Percentiles rank a stretch among this genome's conserved stretches.
Evolutionary conservation across 2,329 filamentous ascomycete genomes (phyloP).

Genomic region (Xenoacremonium recifei): DNA sequence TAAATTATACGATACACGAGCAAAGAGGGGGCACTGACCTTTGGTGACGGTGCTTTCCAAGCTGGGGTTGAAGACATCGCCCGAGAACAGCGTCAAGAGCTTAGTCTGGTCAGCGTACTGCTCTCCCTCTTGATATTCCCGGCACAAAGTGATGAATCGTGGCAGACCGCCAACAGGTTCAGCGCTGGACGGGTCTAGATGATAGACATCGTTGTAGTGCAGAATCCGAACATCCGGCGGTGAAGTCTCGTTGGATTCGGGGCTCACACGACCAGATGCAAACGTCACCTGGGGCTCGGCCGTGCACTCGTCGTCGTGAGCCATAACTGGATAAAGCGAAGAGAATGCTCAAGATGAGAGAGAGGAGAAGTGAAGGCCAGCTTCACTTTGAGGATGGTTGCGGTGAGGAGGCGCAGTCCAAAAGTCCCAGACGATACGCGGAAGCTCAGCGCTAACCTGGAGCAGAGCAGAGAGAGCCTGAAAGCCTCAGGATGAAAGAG

Average conservation of each 20-base stretch:
- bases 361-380: too few relatives aligned
- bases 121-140: constrained; percentile 67
- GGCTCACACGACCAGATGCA: constrained; percentile 22
- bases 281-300: constrained; percentile 27
- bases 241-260: constrained; percentile 14
- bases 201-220: constrained; percentile 95
- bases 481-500: too few relatives aligned
- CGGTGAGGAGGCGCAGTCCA: too few relatives aligned
- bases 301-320: constrained; percentile 18
- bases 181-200: constrained; percentile 71
- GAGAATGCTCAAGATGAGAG: too few relatives aligned
- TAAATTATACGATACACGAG: too few relatives aligned
- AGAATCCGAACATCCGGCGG: constrained; percentile 73
- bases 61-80: constrained; percentile 90
- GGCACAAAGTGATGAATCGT: constrained; percentile 75
- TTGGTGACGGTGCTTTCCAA: constrained; percentile 88
- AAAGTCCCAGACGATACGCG: too few relatives aligned
- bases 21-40: too few relatives aligned
- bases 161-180: constrained; percentile 82
- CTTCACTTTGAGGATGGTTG: too few relatives aligned
- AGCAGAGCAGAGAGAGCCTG: too few relatives aligned
- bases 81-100: constrained; percentile 80
- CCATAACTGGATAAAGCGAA: constrained; percentile 16
- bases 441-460: neutral
- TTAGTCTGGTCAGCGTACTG: constrained; percentile 62